Evolutionary conservation across 139 green algal species (phyloP).

Genomic region (Pleodorina starrii): DNA sequence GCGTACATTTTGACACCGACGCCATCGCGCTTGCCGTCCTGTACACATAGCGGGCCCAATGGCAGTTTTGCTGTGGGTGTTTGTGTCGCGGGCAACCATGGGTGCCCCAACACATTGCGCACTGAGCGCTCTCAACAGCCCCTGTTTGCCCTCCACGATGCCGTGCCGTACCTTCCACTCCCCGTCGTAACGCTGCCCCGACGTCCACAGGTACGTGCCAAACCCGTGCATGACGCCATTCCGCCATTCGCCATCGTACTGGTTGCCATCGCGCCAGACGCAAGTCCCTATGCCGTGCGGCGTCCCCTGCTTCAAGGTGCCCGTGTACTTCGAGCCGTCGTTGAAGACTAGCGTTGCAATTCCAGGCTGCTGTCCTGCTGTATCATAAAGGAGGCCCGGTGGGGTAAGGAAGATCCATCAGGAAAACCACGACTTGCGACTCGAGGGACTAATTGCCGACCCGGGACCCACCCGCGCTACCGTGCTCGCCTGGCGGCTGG

Average conservation of each 20-base stretch:
- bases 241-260: conserved; percentile 93
- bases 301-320: conserved; percentile 62
- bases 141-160: too few relatives aligned
- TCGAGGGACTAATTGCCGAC: not conserved
- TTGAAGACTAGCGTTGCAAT: conserved; percentile 60
- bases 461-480: not conserved
- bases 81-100: too few relatives aligned
- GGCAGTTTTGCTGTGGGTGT: too few relatives aligned
- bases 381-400: not conserved
- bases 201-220: conserved; percentile 92
- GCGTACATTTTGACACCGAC: conserved; percentile 89
- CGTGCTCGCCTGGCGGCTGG: conserved; percentile 21
- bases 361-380: conserved; percentile 29
- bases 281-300: conserved; percentile 72
- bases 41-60: not conserved
- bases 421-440: not conserved
- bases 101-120: too few relatives aligned
- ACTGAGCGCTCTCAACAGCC: too few relatives aligned
- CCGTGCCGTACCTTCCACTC: conserved; percentile 87
- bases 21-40: conserved; percentile 82
- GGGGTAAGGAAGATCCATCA: not conserved
- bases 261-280: conserved; percentile 81
- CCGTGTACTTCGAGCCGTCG: conserved; percentile 67
- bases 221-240: conserved; percentile 90
- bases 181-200: conserved; percentile 91